A percentile compares a stretch with the other conserved stretches of the same genome.
These are phyloP conservation scores for Pseudocercospora macadamiae DNA, from an alignment of 2,329 filamentous ascomycete species.

Conservation along the genomic window DNA sequence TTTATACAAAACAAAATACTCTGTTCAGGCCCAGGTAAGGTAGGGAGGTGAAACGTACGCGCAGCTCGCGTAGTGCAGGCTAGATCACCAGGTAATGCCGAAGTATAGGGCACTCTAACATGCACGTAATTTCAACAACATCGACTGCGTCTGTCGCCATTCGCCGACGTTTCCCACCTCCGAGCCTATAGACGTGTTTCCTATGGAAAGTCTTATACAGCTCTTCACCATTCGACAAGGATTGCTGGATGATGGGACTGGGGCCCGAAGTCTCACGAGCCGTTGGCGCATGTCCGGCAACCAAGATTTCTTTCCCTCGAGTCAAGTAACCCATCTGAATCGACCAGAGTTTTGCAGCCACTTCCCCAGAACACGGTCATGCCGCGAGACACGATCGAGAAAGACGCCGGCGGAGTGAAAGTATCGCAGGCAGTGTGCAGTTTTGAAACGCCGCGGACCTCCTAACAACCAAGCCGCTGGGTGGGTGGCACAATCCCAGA, in stretches of 20 bases:
- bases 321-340: neutral
- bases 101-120: neutral
- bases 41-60: neutral
- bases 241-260: neutral
- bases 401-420: neutral
- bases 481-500: neutral
- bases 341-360: neutral
- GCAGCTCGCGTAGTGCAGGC: neutral
- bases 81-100: neutral
- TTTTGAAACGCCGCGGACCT: neutral
- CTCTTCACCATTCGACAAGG: neutral
- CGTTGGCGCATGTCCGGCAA: neutral
- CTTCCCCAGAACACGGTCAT: neutral
- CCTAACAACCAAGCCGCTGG: neutral
- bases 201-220: conserved; percentile 4
- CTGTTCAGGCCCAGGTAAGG: neutral
- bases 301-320: neutral
- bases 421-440: neutral
- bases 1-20: neutral
- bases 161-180: neutral
- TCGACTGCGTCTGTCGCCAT: neutral
- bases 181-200: neutral
- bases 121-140: neutral
- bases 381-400: neutral
- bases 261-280: neutral